Conservation (phyloP, 2,329 filamentous ascomycete species). For the Davidsoniella virescens region DNA sequence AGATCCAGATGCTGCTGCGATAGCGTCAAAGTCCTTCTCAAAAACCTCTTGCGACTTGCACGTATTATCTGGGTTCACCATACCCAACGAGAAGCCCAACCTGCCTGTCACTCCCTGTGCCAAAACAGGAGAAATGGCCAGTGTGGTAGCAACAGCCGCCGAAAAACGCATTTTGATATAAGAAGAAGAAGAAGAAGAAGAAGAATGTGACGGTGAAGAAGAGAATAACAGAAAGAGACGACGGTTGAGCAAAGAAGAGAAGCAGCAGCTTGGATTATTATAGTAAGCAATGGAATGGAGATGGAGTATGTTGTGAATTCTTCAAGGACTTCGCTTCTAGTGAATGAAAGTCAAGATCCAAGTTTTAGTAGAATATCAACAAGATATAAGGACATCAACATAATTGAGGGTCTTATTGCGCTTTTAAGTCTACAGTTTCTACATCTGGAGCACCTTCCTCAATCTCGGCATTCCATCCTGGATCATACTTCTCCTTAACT, state of each 20-base stretch:
- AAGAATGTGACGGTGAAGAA: neutral
- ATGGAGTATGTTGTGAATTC: neutral
- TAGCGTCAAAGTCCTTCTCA: slow-evolving; percentile 45
- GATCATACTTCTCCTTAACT: too few relatives aligned
- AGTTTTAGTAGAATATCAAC: too few relatives aligned
- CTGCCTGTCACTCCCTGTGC: slow-evolving; percentile 23
- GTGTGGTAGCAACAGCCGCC: slow-evolving; percentile 5
- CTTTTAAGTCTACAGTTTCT: too few relatives aligned
- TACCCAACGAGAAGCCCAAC: slow-evolving; percentile 50
- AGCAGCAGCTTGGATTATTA: neutral
- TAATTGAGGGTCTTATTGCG: too few relatives aligned
- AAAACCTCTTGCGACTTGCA: slow-evolving; percentile 51
- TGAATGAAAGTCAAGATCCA: too few relatives aligned
- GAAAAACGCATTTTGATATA: slow-evolving; percentile 11
- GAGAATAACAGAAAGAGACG: neutral
- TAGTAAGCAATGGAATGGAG: neutral
- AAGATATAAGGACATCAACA: too few relatives aligned
- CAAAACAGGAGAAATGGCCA: slow-evolving; percentile 18
- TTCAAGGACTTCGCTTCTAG: neutral
- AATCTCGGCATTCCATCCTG: too few relatives aligned
- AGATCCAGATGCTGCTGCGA: slow-evolving; percentile 32
- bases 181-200: neutral
- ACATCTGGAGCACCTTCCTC: too few relatives aligned
- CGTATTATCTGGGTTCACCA: slow-evolving; percentile 39
- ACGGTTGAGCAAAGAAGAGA: neutral